Evolutionary conservation across 192 early-diverging fungal genomes (phyloP).

Genomic region (Dispira simplex): DNA sequence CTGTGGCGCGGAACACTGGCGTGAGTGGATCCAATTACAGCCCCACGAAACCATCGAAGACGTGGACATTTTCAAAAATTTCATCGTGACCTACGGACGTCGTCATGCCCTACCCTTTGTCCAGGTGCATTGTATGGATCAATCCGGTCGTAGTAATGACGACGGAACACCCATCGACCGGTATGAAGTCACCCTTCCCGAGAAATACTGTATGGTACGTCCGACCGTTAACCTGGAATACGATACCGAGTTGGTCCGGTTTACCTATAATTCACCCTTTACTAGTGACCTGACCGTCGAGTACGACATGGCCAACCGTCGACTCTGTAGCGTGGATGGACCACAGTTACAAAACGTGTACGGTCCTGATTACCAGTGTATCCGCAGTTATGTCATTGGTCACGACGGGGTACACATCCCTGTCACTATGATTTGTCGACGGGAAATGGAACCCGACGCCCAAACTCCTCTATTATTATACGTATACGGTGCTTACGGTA

Average conservation of each 20-base stretch:
- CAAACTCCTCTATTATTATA: constrained; percentile 39
- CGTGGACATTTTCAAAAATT: constrained; percentile 49
- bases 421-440: constrained; percentile 44
- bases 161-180: background rate
- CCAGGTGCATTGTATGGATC: background rate
- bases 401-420: constrained; percentile 34
- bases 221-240: constrained; percentile 10
- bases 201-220: constrained; percentile 15
- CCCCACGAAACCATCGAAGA: constrained; percentile 54
- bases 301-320: constrained; percentile 37
- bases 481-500: constrained; percentile 72
- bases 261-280: constrained; percentile 43
- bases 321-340: background rate
- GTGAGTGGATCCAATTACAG: constrained; percentile 35
- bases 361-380: constrained; percentile 12
- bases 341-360: constrained; percentile 6
- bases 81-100: constrained; percentile 7
- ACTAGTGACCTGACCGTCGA: constrained; percentile 47
- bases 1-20: constrained; percentile 32
- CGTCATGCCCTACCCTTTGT: constrained; percentile 8
- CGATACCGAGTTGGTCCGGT: constrained; percentile 39
- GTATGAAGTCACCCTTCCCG: constrained; percentile 26
- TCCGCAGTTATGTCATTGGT: constrained; percentile 19
- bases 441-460: constrained; percentile 18
- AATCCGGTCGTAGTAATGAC: background rate